Conservation (phyloP, 257 asterid genomes). For the Datura wrightii region DNA sequence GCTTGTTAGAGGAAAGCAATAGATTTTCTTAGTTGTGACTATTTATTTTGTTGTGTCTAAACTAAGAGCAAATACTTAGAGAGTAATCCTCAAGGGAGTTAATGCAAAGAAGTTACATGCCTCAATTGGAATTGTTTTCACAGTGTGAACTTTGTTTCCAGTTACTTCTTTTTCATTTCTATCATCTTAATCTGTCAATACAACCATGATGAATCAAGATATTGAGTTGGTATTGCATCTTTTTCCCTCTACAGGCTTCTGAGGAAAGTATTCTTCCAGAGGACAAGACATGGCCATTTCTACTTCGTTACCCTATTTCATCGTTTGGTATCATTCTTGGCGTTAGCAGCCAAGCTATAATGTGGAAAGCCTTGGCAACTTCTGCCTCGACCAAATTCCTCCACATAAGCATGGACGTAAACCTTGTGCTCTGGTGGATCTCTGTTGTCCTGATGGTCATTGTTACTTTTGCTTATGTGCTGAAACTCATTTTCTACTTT, state of each 20-base stretch:
- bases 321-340: slow-evolving; percentile 90
- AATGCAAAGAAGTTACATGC: not conserved
- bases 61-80: not conserved
- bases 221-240: not conserved
- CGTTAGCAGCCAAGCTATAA: slow-evolving; percentile 92
- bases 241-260: slow-evolving; percentile 52
- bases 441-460: slow-evolving; percentile 54
- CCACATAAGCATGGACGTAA: slow-evolving; percentile 51
- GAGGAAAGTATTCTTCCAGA: slow-evolving; percentile 74
- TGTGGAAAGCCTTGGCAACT: slow-evolving; percentile 81
- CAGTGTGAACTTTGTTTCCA: not conserved
- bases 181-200: not conserved
- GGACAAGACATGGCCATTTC: slow-evolving; percentile 89
- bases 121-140: not conserved
- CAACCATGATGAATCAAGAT: not conserved
- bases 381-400: slow-evolving; percentile 70
- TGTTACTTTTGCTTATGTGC: slow-evolving; percentile 50
- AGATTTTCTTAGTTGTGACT: not conserved
- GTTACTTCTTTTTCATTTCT: not conserved
- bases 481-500: slow-evolving; percentile 77
- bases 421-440: slow-evolving; percentile 68
- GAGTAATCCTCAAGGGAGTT: not conserved
- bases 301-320: slow-evolving; percentile 75
- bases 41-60: not conserved
- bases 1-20: not conserved